Base-by-base conservation (phyloP, 192 early-diverging fungal genomes). In the Powellomyces hirtus region DNA sequence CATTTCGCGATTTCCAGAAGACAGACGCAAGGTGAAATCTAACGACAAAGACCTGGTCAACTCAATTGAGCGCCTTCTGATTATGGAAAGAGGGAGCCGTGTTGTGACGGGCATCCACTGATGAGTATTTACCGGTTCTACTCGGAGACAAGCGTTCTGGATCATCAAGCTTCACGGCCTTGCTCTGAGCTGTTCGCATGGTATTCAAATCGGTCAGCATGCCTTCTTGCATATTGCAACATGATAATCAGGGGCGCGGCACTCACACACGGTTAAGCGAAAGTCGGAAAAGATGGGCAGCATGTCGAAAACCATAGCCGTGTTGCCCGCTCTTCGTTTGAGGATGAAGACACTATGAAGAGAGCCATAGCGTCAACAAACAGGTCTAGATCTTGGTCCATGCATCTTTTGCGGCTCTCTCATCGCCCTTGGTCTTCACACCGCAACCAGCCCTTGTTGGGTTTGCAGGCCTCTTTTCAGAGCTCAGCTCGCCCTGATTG, bases 161-260 rank as follows among this genome's bases (percentile, higher is more conserved):
- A 29, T 67, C 65, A n/a, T 61, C 26, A n/a, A 62, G 60, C 31
- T 63, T 53, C 13, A 70, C 60, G 1, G 68, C 30, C 36, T 62
- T 70, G 60, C 68, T 70, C 40, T 70, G 68, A 5, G 68, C 68
- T 70, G 42, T 29, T n/a, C n/a, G n/a, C n/a, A n/a, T n/a, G n/a
- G 46, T 42, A 42, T 42, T 13, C 8, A 42, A 42, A 35, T 24
- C 7, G 7, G 16, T 14, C 11, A 10, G n/a, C 24, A 53, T 53
- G 27, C 10, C 11, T 24, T 10, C 8, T 18, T 53, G 52, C 11
- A 7, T 53, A n/a, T 14, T 44, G 42, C 42, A 44, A 44, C n/a
- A 14, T 44, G 11, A 44, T n/a, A n/a, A 44, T 14, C n/a, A 44
- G 42, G n/a, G n/a, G n/a, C 42, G n/a, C 8, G 18, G 40, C 37